Evolutionary conservation across 129 eudicot genomes (phyloP).

Genomic region (Lonicera japonica): DNA sequence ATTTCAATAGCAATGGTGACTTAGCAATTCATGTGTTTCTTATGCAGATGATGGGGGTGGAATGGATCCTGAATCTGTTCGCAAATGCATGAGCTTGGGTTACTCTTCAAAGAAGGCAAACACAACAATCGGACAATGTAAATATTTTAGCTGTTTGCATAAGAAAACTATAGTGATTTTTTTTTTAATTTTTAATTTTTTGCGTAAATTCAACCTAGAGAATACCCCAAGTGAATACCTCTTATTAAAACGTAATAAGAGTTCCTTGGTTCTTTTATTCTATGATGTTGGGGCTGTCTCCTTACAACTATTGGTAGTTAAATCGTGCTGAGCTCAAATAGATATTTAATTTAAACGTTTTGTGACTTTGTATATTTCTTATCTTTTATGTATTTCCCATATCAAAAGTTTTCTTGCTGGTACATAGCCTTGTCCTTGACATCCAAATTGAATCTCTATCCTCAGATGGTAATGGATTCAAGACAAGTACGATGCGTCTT

Average conservation of each 20-base stretch:
- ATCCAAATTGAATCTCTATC: neutral
- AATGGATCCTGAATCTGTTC: constrained; percentile 80
- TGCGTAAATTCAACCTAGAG: too few relatives aligned
- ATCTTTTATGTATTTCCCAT: neutral
- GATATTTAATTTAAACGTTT: neutral
- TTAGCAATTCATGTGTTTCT: constrained; percentile 2
- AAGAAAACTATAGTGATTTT: too few relatives aligned
- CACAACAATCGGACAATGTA: constrained; percentile 90
- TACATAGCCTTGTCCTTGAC: neutral
- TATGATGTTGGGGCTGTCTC: neutral
- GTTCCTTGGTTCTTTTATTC: too few relatives aligned
- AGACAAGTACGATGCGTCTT: constrained; percentile 92
- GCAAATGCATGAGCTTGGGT: constrained; percentile 97
- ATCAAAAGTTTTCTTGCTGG: neutral
- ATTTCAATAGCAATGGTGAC: neutral
- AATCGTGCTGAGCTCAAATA: neutral
- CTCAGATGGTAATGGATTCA: constrained; percentile 93
- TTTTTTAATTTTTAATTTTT: too few relatives aligned
- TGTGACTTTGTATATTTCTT: neutral
- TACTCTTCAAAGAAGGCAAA: constrained; percentile 86
- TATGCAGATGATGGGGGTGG: constrained; percentile 91
- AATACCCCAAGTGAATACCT: too few relatives aligned
- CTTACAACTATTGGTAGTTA: neutral
- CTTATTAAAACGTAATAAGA: too few relatives aligned
- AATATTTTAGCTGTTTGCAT: constrained; percentile 10